A percentile compares a stretch with the other conserved stretches of the same genome.
Evolutionary conservation across 1,139 yeast genomes (phyloP).

Genomic region (Zhuliangozyma blackwelliae): DNA sequence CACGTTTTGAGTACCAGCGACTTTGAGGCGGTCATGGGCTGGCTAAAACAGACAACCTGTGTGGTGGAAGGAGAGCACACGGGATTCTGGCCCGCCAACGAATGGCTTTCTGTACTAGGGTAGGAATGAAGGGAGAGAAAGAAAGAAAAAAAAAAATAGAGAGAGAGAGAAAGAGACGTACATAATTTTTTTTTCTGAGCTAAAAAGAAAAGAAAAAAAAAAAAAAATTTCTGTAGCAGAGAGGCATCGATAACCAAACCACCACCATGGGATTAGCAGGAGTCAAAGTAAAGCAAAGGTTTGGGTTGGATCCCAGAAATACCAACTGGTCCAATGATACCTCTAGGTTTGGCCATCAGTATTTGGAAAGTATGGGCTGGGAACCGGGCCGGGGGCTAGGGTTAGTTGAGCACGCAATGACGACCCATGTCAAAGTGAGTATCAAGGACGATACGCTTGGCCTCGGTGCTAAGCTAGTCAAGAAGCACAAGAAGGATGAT

Average conservation of each 20-base stretch:
- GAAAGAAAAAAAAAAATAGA: background rate
- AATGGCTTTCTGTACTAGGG: conserved; percentile 52
- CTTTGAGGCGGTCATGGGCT: conserved; percentile 44
- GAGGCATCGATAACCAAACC: too few relatives aligned
- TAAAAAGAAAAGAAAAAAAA: background rate
- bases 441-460: conserved; percentile 82
- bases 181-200: too few relatives aligned
- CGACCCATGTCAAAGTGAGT: conserved; percentile 77
- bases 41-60: conserved; percentile 50
- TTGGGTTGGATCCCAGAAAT: conserved; percentile 91
- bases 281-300: conserved; percentile 72
- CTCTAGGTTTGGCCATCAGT: conserved; percentile 81
- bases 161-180: background rate
- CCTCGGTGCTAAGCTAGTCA: conserved; percentile 73
- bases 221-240: background rate
- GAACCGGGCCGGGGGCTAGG: conserved; percentile 89
- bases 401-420: conserved; percentile 54
- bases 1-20: conserved; percentile 49
- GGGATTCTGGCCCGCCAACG: conserved; percentile 47
- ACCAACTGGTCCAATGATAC: conserved; percentile 93
- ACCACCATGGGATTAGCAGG: conserved; percentile 82
- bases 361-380: conserved; percentile 85
- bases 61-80: conserved; percentile 32
- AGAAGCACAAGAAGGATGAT: conserved; percentile 49
- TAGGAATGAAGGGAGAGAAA: background rate